A percentile compares a stretch with the other conserved stretches of the same genome.
Evolutionary conservation across 2,329 filamentous ascomycete species (phyloP).

Genomic region (Paraphaeosphaeria minitans): DNA sequence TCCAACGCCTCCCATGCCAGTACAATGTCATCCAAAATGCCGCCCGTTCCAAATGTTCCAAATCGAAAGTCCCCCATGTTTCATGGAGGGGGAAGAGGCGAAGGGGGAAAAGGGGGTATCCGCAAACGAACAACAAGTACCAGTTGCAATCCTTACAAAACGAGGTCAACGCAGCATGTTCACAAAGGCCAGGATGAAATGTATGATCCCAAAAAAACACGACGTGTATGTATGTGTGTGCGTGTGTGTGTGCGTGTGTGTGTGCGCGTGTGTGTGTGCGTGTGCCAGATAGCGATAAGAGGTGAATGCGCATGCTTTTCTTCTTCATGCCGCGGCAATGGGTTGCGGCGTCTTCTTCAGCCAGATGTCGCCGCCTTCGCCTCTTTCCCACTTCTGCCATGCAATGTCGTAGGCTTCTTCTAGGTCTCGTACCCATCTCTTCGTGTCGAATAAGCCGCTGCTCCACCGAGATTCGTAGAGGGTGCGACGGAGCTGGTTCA

Average conservation of each 20-base stretch:
- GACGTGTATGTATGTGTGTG: not conserved
- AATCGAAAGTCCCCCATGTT: not conserved
- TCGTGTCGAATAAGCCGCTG: slow-evolving; percentile 89
- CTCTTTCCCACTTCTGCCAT: slow-evolving; percentile 85
- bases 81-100: not conserved
- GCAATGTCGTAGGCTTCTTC: slow-evolving; percentile 87
- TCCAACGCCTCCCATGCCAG: not conserved
- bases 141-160: not conserved
- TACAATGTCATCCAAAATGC: not conserved
- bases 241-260: too few species aligned
- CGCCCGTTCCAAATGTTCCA: not conserved
- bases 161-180: not conserved
- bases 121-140: slow-evolving; percentile 4
- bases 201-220: not conserved
- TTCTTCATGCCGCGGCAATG: not conserved
- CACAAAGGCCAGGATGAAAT: slow-evolving; percentile 2
- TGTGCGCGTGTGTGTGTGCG: too few species aligned
- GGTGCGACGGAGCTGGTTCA: slow-evolving; percentile 78
- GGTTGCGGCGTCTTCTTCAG: slow-evolving; percentile 49
- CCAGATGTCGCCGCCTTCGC: slow-evolving; percentile 92
- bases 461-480: slow-evolving; percentile 84
- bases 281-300: not conserved
- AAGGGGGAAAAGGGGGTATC: too few species aligned
- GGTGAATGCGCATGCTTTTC: not conserved
- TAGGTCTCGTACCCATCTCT: slow-evolving; percentile 86